A percentile compares a stretch with the other conserved stretches of the same genome.
Conservation (phyloP, 495 filamentous ascomycete genomes). For the Penicillium pancosmium region DNA sequence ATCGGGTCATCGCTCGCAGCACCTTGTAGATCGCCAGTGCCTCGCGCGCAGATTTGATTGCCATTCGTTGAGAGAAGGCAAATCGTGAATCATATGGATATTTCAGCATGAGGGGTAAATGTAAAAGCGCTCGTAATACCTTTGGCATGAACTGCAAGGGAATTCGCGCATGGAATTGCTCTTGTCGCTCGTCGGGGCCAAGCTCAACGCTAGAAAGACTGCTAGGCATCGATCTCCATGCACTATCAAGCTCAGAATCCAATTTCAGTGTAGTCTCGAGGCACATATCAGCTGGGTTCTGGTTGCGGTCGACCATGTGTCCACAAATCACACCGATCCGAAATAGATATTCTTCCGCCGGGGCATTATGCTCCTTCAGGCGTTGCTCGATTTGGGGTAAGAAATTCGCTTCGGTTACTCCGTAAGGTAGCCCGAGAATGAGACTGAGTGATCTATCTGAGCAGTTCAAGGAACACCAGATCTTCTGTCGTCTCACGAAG, state of each 20-base stretch:
- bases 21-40: conserved; percentile 46
- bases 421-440: conserved; percentile 55
- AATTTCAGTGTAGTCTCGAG: conserved; percentile 47
- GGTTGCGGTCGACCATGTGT: conserved; percentile 56
- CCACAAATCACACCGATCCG: conserved; percentile 43
- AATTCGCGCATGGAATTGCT: conserved; percentile 36
- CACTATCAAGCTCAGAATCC: conserved; percentile 51
- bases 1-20: conserved; percentile 39
- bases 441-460: conserved; percentile 50
- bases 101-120: conserved; percentile 59
- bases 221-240: conserved; percentile 38
- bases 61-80: conserved; percentile 40
- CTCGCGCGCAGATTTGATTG: conserved; percentile 52
- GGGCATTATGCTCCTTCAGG: conserved; percentile 19
- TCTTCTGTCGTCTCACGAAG: conserved; percentile 33
- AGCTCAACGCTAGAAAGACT: conserved; percentile 33
- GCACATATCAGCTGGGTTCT: conserved; percentile 37
- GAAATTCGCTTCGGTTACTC: conserved; percentile 39
- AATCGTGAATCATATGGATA: conserved; percentile 44
- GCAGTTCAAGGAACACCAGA: conserved; percentile 50
- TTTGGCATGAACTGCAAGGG: conserved; percentile 52
- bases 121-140: conserved; percentile 47
- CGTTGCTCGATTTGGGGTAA: conserved; percentile 27
- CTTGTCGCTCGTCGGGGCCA: conserved; percentile 10
- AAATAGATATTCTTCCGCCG: conserved; percentile 32